Conservation (phyloP, 2,329 filamentous ascomycete genomes). For the Didymella segeticola region DNA sequence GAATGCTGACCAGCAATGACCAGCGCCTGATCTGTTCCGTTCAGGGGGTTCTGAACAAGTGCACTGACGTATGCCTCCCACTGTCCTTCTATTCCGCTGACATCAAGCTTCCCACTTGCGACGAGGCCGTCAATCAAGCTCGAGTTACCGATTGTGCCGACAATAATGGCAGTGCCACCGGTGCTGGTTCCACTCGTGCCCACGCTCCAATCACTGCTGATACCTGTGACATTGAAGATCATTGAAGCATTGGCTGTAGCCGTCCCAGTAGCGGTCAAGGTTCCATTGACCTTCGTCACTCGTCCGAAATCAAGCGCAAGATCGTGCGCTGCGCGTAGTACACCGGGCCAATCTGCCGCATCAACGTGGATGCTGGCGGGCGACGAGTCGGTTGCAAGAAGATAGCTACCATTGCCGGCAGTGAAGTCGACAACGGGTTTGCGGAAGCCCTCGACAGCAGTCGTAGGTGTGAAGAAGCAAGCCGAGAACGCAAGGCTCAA, state of each 20-base stretch:
- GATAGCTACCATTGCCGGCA: constrained; percentile 47
- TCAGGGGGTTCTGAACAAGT: constrained; percentile 64
- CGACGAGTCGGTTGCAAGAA: constrained; percentile 40
- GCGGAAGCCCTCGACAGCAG: constrained; percentile 53
- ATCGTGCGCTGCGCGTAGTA: constrained; percentile 71
- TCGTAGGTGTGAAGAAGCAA: constrained; percentile 27
- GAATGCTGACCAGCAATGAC: constrained; percentile 64
- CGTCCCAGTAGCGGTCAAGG: constrained; percentile 60
- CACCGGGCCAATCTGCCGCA: constrained; percentile 68
- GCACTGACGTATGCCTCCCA: constrained; percentile 74
- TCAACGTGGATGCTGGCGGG: constrained; percentile 44
- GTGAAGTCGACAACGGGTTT: constrained; percentile 58
- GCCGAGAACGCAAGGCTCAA: constrained; percentile 32
- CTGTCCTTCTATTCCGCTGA: constrained; percentile 63
- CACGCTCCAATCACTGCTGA: constrained; percentile 45
- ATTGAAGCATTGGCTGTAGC: constrained; percentile 54
- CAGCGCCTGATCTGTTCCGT: constrained; percentile 64
- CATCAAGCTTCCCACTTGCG: constrained; percentile 62
- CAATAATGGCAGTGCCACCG: constrained; percentile 63
- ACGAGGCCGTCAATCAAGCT: constrained; percentile 66
- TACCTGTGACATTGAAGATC: constrained; percentile 53
- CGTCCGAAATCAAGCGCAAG: constrained; percentile 72
- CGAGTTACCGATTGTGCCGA: constrained; percentile 71
- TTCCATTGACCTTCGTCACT: constrained; percentile 71
- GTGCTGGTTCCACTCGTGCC: constrained; percentile 18